Conservation (phyloP, 805 yeast genomes). For the Starmerella bacillaris region DNA sequence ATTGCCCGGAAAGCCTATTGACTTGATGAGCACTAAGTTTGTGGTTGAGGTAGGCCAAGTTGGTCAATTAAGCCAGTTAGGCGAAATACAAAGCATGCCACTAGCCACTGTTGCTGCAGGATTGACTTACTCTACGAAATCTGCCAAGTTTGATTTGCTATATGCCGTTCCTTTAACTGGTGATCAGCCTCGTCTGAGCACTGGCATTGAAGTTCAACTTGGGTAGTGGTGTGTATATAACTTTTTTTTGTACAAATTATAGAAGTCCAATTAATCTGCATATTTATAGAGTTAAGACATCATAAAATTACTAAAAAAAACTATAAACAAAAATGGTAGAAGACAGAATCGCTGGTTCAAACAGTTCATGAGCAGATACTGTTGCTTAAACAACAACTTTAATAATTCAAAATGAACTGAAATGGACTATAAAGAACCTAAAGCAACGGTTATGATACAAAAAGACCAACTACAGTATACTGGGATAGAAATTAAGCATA, state of each 20-base stretch:
- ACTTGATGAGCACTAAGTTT: constrained; percentile 39
- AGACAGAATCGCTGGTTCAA: no score
- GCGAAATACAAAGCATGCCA: constrained; percentile 44
- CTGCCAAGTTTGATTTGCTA: constrained; percentile 45
- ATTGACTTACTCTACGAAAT: constrained; percentile 36
- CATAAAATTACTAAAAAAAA: no score
- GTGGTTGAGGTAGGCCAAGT: neutral
- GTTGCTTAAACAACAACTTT: no score
- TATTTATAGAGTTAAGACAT: no score
- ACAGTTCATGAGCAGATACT: no score
- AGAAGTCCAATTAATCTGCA: no score
- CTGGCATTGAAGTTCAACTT: constrained; percentile 36
- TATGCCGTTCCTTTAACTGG: constrained; percentile 40
- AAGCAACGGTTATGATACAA: no score
- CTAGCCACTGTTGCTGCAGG: constrained; percentile 43
- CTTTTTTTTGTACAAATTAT: neutral
- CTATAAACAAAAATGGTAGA: no score
- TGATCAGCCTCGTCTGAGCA: constrained; percentile 39
- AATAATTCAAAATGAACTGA: no score
- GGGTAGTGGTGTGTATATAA: constrained; percentile 3
- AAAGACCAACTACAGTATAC: no score
- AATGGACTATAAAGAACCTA: no score
- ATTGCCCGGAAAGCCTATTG: constrained; percentile 22
- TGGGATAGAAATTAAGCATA: no score
- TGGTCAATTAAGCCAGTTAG: constrained; percentile 28